Evolutionary conservation across 2,329 filamentous ascomycete genomes (phyloP).

Genomic region (Parasarocladium wereldwijsianum): DNA sequence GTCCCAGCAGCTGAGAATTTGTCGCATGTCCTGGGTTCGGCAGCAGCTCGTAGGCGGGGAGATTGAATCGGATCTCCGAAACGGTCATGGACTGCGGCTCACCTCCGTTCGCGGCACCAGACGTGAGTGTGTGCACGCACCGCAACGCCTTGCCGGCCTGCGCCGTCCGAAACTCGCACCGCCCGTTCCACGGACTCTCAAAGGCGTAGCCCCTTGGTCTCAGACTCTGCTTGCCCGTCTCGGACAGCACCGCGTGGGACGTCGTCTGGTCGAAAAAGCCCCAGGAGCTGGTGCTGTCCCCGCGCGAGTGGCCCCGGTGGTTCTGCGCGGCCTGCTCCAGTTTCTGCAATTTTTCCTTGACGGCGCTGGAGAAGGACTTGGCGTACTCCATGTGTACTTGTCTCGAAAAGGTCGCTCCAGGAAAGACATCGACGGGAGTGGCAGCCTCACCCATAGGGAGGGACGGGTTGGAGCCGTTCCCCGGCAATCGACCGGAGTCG

Average conservation of each 20-base stretch:
- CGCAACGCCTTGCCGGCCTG: slow-evolving; percentile 59
- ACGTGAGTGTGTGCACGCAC: slow-evolving; percentile 56
- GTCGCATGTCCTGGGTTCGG: slow-evolving; percentile 13
- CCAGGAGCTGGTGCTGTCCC: slow-evolving; percentile 11
- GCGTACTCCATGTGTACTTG: slow-evolving; percentile 44
- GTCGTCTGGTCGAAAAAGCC: slow-evolving; percentile 9
- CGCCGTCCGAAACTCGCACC: slow-evolving; percentile 73
- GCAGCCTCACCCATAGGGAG: slow-evolving; percentile 6
- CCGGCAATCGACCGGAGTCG: slow-evolving; percentile 2
- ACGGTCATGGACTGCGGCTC: neutral
- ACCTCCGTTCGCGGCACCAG: slow-evolving; percentile 10
- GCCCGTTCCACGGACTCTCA: slow-evolving; percentile 71
- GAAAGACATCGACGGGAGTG: slow-evolving; percentile 4
- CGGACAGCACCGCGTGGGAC: slow-evolving; percentile 9
- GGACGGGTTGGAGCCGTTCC: slow-evolving; percentile 1
- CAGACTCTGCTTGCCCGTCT: slow-evolving; percentile 27
- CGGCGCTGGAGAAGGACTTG: slow-evolving; percentile 30
- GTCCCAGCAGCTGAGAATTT: slow-evolving; percentile 19
- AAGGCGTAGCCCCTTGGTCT: slow-evolving; percentile 61
- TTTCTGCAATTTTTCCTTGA: slow-evolving; percentile 29
- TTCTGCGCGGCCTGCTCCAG: slow-evolving; percentile 13
- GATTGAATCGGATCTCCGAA: slow-evolving; percentile 74
- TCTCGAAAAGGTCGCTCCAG: slow-evolving; percentile 26
- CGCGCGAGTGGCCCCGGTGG: slow-evolving; percentile 13
- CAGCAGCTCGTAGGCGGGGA: slow-evolving; percentile 46